phyloP scores from a whole-genome alignment of 306 rosid species.

The Rubus parviflorus region DNA sequence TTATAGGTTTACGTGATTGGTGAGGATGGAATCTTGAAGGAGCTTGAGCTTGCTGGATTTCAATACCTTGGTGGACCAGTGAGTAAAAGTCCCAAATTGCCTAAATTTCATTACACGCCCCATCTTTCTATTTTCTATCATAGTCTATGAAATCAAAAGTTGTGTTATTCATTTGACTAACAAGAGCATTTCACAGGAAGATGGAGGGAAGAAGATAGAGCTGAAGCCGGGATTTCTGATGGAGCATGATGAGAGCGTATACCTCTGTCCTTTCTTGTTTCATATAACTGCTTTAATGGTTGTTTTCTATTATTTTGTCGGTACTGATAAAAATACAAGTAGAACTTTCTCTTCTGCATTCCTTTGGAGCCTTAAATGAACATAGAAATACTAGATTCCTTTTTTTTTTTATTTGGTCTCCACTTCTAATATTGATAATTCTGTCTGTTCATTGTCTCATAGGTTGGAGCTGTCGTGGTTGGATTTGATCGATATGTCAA shows the following conservation, averaged over 20 bases:
- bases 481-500: slow-evolving; percentile 98
- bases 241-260: slow-evolving; percentile 91
- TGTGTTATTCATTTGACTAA: slow-evolving; percentile 3
- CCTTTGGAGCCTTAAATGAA: background rate
- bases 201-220: slow-evolving; percentile 89
- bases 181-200: slow-evolving; percentile 52
- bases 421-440: slow-evolving; percentile 16
- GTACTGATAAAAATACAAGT: background rate
- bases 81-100: slow-evolving; percentile 29
- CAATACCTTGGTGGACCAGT: slow-evolving; percentile 97
- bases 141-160: slow-evolving; percentile 13
- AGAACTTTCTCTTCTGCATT: slow-evolving; percentile 5
- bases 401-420: background rate
- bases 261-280: slow-evolving; percentile 30
- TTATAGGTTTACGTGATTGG: slow-evolving; percentile 93
- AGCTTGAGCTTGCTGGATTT: slow-evolving; percentile 97
- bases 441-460: slow-evolving; percentile 24
- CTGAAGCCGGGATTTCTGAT: slow-evolving; percentile 89
- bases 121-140: slow-evolving; percentile 4
- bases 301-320: background rate
- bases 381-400: background rate
- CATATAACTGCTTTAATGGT: background rate
- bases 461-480: slow-evolving; percentile 99
- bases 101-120: background rate
- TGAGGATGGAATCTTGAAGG: slow-evolving; percentile 97